Conservation (phyloP, 495 filamentous ascomycete species). For the Xylaria telfairii region DNA sequence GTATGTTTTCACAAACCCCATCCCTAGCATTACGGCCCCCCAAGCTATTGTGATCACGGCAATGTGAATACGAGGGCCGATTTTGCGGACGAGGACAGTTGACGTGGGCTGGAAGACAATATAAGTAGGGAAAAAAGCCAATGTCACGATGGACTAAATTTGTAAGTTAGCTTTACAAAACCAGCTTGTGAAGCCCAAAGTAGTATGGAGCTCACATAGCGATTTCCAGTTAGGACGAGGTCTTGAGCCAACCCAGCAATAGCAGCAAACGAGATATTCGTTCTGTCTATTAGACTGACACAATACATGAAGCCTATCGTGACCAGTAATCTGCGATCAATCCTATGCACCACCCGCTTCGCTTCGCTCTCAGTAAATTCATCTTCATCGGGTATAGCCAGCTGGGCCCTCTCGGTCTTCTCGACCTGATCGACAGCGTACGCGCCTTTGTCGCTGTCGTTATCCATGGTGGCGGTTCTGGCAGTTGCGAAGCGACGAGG, state of each 20-base stretch:
- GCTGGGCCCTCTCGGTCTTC: constrained; percentile 33
- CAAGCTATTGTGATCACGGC: constrained; percentile 56
- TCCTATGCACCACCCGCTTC: constrained; percentile 55
- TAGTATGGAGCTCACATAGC: constrained; percentile 43
- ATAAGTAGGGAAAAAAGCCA: constrained; percentile 69
- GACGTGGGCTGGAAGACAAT: constrained; percentile 59
- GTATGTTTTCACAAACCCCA: constrained; percentile 61
- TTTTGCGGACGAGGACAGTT: constrained; percentile 60
- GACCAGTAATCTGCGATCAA: constrained; percentile 65
- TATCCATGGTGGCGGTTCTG: constrained; percentile 31
- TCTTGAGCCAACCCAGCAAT: constrained; percentile 63
- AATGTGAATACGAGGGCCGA: constrained; percentile 62
- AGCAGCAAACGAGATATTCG: constrained; percentile 62
- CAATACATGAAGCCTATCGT: constrained; percentile 65
- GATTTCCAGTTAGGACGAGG: constrained; percentile 51
- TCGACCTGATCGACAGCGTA: constrained; percentile 35
- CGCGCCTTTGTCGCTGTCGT: constrained; percentile 34
- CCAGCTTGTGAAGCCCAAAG: background rate
- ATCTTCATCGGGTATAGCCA: constrained; percentile 17
- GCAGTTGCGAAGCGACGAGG: background rate
- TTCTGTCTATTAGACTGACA: constrained; percentile 67
- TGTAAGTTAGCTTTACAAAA: constrained; percentile 32
- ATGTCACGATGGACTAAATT: constrained; percentile 53
- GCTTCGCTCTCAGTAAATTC: constrained; percentile 32
- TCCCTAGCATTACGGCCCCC: constrained; percentile 59